Evolutionary conservation across 805 yeast species (phyloP), one percentile per base, ranked within the genome.

Genomic region (Spathaspora hagerdaliae): DNA sequence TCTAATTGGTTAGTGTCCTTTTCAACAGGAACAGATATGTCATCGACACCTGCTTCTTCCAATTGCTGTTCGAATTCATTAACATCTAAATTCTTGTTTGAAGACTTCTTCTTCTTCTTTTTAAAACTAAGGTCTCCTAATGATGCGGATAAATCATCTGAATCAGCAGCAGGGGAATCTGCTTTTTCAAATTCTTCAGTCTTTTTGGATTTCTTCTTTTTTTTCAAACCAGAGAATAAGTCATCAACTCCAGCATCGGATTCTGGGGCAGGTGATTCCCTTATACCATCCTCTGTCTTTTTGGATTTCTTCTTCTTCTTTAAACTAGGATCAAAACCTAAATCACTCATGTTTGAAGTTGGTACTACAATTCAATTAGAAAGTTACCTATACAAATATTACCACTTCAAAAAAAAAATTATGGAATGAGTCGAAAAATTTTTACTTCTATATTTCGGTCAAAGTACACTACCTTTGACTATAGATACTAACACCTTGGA

Each of bases 1-100:
- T 31, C 44, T 48, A 5, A 55, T 36, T 39, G 35, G 42, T 31
- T 44, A 49, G 56, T 51, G 33, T 52, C 59, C 51, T 65, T 64
- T 14, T 59, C 64, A 36, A 64, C 63, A 29, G 59, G 50, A 27
- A 64, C 46, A 14, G 50, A 45, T 39, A 53, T 51, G 31, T 79
- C 85, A 47, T 81, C 79, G 41, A 90, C 77, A 60, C 98, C 97
- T 12, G 97, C 97, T 62, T 86, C 76, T 63, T 88, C 96, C 57
- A 92, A 76, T 60, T 87, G 87, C 61, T 85, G 84, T 56, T 92
- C 98, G 60, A 92, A 92, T 52, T 87, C 96, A 57, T 83, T 81
- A 26, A 83, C 80, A 42, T 77, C 87, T 12, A 75, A 66, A 31
- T 73, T 69, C 49, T 75, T 73, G 19, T 75, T 61, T 48, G 78